Evolutionary conservation across 306 rosid genomes (phyloP), one percentile per base, ranked within the genome.

Genomic region (Prunus dulcis): DNA sequence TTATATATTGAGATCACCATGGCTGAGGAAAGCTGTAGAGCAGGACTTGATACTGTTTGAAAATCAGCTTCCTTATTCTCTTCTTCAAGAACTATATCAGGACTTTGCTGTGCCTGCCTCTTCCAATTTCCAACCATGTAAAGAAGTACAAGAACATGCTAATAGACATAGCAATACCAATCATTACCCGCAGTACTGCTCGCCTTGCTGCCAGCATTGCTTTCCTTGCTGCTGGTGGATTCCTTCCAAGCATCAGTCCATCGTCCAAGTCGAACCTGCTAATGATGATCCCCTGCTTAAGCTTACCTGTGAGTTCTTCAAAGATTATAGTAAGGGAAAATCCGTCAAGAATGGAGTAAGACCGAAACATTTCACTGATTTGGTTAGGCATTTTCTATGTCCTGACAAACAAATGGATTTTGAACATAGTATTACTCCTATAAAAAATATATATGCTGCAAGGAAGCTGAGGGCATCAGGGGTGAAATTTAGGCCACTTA

Each of bases 31-130:
- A 68, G 71, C 19, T 41, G 43, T 91, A 6, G 28, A 78, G 70
- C 78, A 75, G 38, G 96, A 88, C 17, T 47, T 89, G 83, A 38
- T 87, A 1, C 22, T 89, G 9, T 77, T 89, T 6, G 93, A 91
- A 22, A 91, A 91, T 50, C 96, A 87, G 41, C 71, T 91, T 27
- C 93, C 92, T 0, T 81, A 81, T 45, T 83, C 65, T 50, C 75
- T 88, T 2, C 81, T 90, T 1, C 23, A 15, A 5, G 11, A 79
- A 0, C 58, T 91, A 3, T 91, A 85, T 28, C 30, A 85, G 3
- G 25, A 60, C 0, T 30, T 55, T 25, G 19, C 34, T 13, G 13
- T 3, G 2, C 8, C 19, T 12, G 13, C 12, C 32, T 0, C 66
- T 14, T 3, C 3, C 30, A 28, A 3, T 28, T 28, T 28, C 62